Conservation (phyloP, 2,329 filamentous ascomycete species). For the Colletotrichum godetiae region DNA sequence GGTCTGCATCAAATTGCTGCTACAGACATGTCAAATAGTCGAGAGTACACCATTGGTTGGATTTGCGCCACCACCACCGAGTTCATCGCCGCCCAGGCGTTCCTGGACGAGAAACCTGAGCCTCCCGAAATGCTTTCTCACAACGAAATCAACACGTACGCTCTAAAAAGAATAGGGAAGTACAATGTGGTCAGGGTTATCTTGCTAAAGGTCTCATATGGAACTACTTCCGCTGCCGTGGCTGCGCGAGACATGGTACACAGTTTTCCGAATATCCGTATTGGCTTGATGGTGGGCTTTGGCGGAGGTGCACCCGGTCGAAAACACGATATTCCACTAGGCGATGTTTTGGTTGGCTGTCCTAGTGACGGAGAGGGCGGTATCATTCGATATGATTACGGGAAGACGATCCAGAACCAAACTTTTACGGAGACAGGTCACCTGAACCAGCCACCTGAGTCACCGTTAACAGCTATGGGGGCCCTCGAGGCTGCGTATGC, state of each 20-base stretch:
- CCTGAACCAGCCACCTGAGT: slow-evolving; percentile 21
- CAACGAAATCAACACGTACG: slow-evolving; percentile 39
- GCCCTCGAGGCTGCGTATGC: no score
- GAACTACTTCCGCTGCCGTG: slow-evolving; percentile 39
- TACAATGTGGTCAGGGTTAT: slow-evolving; percentile 50
- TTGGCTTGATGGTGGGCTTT: slow-evolving; percentile 23
- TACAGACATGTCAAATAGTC: no score
- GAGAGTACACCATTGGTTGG: background rate
- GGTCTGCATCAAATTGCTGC: no score
- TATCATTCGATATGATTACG: slow-evolving; percentile 34
- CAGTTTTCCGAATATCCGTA: slow-evolving; percentile 17
- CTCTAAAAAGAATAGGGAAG: slow-evolving; percentile 43
- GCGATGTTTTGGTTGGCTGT: slow-evolving; percentile 33
- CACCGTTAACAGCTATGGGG: background rate
- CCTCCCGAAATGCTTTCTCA: background rate
- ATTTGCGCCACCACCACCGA: background rate
- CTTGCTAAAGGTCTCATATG: slow-evolving; percentile 42
- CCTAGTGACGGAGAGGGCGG: background rate
- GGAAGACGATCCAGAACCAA: slow-evolving; percentile 26
- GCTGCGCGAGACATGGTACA: slow-evolving; percentile 9
- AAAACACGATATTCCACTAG: slow-evolving; percentile 21
- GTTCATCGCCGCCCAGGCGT: background rate
- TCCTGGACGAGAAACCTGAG: background rate
- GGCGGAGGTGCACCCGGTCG: slow-evolving; percentile 8
- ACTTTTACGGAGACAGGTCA: slow-evolving; percentile 4